These are phyloP conservation scores for Adansonia digitata DNA, from an alignment of 345 rosid genomes.

Conservation along the genomic window DNA sequence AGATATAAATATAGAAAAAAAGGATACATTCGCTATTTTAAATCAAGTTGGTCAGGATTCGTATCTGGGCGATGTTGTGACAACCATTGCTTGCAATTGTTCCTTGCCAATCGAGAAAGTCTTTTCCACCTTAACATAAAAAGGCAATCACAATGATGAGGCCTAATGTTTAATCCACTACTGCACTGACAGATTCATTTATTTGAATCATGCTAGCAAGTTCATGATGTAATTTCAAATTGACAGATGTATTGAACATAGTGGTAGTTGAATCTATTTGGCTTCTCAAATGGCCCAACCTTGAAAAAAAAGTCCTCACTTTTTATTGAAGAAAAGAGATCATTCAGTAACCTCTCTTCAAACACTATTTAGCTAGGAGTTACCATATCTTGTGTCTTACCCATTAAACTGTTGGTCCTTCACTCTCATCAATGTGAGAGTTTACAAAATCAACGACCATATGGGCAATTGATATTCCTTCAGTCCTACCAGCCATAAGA, in stretches of 20 bases:
- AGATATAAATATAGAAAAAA: no score
- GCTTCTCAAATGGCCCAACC: constrained; percentile 39
- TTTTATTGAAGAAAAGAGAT: constrained; percentile 38
- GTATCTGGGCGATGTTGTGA: no score
- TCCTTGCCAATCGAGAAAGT: constrained; percentile 46
- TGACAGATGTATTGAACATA: constrained; percentile 26
- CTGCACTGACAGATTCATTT: constrained; percentile 36
- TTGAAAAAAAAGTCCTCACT: constrained; percentile 33
- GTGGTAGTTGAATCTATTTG: constrained; percentile 30
- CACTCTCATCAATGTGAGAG: constrained; percentile 37
- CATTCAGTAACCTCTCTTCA: constrained; percentile 37
- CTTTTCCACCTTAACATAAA: constrained; percentile 29
- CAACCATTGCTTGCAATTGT: constrained; percentile 67
- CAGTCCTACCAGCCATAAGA: constrained; percentile 38
- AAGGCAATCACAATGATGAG: constrained; percentile 29
- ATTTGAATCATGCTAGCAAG: constrained; percentile 29
- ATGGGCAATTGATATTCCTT: constrained; percentile 40
- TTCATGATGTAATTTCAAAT: constrained; percentile 51
- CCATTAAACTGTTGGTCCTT: constrained; percentile 42
- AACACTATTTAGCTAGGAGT: constrained; percentile 23
- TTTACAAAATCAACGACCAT: constrained; percentile 28
- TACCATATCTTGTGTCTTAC: constrained; percentile 32
- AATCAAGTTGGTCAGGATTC: no score
- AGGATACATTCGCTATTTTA: no score
- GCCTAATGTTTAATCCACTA: constrained; percentile 37